Evolutionary conservation across 345 rosid species (phyloP), one percentile per base, ranked within the genome.

Genomic region (Hibiscus syriacus): DNA sequence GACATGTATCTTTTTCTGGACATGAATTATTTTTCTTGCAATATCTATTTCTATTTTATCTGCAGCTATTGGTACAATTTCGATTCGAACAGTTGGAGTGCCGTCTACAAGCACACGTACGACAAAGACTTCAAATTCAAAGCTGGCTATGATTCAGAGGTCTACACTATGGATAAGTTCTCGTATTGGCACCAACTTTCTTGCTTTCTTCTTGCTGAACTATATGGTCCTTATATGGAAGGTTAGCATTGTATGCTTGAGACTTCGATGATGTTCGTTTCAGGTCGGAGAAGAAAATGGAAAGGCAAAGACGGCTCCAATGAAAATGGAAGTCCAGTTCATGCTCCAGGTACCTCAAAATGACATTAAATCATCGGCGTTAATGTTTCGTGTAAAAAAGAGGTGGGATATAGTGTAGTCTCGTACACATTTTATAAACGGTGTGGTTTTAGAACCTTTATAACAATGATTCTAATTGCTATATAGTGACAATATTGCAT

Each of bases 101-200:
- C 96, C 3, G 97, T 89, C 22, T 94, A 86, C 86, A 94, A 94
- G 84, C 95, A 84, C 75, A 91, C 90, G 1, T 81, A 86, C 68
- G 92, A 88, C 46, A 87, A 90, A 74, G 96, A 94, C 79, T 87
- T 75, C 81, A 94, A 91, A 76, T 75, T 94, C 60, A 94, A 91
- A 86, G 90, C 92, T 25, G 97, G 99, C n/a, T 91, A 91, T 72
- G 99, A 94, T 81, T 94, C 87, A 2, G 88, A 83, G 57, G 92
- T 70, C 50, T 5, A 91, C 96, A 71, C 84, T 94, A 41, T 87
- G 97, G 97, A 96, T 94, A 81, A 82, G 86, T 76, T 26, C 50
- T 67, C 22, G 10, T 27, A 17, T 23, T 48, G 16, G 43, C 57
- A 25, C n/a, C 27, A 45, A 45, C 54, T 64, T 39, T 13, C 19